Evolutionary conservation across 352 stramenopile genomes (phyloP), one percentile per base, ranked within the genome.

Genomic region (Pythium graminicola): DNA sequence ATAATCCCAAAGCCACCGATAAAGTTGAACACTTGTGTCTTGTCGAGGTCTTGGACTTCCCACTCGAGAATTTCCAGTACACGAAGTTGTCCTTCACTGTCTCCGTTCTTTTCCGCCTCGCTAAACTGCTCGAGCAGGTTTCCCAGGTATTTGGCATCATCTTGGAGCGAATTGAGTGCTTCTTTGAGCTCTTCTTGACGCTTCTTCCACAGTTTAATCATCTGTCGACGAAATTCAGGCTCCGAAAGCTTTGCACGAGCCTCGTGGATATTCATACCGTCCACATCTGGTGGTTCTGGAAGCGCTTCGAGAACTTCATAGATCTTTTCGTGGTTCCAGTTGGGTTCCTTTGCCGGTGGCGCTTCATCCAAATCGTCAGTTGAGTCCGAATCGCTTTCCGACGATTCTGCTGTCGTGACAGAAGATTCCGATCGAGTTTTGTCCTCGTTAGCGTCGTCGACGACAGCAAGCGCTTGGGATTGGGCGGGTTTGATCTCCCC

Each of bases 251-350:
- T 89, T 1, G 71, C 66, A 29, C 82, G 67, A 4, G 82, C 82
- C 26, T 88, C 69, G 45, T 90, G 64, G 32, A 93, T 85, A 36
- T 90, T 68, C 76, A 93, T 83, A 8, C 77, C 80, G 32, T 86
- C 73, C 17, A 93, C 60, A 45, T 72, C 67, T 1, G 82, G 82
- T 1, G 82, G 82, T 41, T 90, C 73, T 3, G 82, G 82, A 27
- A 93, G 63, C n/a, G 73, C 73, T 44, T 88, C 66, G 6, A 93
- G 58, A 43, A 85, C 72, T 39, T 93, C 81, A 45, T 85, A 90
- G 27, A 93, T 89, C 55, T 90, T 91, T n/a, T 93, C 82, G 33
- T 88, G 74, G 57, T 91, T 91, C 74, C 79, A 88, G 45, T 86
- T 71, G 2, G 76, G 77, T 28, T 90, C 76, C 20, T 59, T 42